A percentile compares a stretch with the other conserved stretches of the same genome.
Conservation (phyloP, 176 grass and related monocot genomes). For the Eragrostis nindensis region DNA sequence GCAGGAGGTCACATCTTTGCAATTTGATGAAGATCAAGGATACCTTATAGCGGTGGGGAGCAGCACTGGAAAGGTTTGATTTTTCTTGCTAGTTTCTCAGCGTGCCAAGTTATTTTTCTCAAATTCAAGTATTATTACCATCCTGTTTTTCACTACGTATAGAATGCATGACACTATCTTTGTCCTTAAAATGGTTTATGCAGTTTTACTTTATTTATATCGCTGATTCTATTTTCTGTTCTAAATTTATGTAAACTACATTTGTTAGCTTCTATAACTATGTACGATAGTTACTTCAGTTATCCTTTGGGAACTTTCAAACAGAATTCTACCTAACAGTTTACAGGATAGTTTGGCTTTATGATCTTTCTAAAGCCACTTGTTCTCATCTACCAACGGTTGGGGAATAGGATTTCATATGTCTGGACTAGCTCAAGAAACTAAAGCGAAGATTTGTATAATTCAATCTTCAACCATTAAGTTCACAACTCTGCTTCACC, state of each 20-base stretch:
- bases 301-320: neutral
- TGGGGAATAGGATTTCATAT: neutral
- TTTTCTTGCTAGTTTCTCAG: neutral
- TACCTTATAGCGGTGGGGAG: conserved; percentile 85
- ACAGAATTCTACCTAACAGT: neutral
- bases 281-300: neutral
- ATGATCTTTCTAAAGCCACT: neutral
- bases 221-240: conserved; percentile 21
- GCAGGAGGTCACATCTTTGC: conserved; percentile 90
- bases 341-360: conserved; percentile 8
- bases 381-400: neutral
- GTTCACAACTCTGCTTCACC: neutral
- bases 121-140: neutral
- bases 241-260: neutral
- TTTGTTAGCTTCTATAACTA: neutral
- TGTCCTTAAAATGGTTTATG: neutral
- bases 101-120: neutral
- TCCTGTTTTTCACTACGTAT: conserved; percentile 24
- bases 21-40: conserved; percentile 91
- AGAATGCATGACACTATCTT: conserved; percentile 9
- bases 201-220: conserved; percentile 10
- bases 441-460: neutral
- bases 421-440: neutral
- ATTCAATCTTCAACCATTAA: neutral
- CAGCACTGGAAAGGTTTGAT: conserved; percentile 74